Percentiles rank a stretch among this genome's conserved stretches.
phyloP scores from a whole-genome alignment of 2,329 filamentous ascomycete genomes.

The Botrytis pseudocinerea region DNA sequence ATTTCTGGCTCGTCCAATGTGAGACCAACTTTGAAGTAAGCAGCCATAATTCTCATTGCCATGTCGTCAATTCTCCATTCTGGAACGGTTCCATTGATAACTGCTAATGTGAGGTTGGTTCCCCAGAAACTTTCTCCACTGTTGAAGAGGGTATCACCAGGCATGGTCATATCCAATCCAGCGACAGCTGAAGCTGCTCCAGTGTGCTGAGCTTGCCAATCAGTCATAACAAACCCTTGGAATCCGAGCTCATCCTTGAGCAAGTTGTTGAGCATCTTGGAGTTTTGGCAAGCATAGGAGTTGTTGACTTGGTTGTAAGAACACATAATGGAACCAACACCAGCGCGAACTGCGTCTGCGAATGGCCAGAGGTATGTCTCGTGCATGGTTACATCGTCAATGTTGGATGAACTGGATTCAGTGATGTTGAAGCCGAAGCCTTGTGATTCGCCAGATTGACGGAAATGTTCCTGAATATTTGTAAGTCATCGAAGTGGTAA shows the following conservation, averaged over 20 bases:
- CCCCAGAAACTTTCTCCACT: slow-evolving; percentile 69
- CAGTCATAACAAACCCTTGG: slow-evolving; percentile 77
- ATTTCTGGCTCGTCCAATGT: slow-evolving; percentile 51
- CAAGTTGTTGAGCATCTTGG: slow-evolving; percentile 70
- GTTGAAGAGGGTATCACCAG: slow-evolving; percentile 77
- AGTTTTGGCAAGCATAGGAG: slow-evolving; percentile 78
- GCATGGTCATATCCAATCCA: slow-evolving; percentile 75
- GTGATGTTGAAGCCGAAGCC: slow-evolving; percentile 63
- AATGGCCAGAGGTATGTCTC: slow-evolving; percentile 64
- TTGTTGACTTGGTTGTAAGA: slow-evolving; percentile 83
- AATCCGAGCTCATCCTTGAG: slow-evolving; percentile 80
- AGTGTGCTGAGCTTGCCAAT: slow-evolving; percentile 62
- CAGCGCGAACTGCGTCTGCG: slow-evolving; percentile 62
- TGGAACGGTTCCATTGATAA: slow-evolving; percentile 86
- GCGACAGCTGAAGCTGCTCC: slow-evolving; percentile 18
- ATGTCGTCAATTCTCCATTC: slow-evolving; percentile 90
- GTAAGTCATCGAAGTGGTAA: slow-evolving; percentile 45
- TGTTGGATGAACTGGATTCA: slow-evolving; percentile 56
- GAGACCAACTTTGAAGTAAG: slow-evolving; percentile 66
- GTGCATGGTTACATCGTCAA: slow-evolving; percentile 61
- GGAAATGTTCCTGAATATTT: slow-evolving; percentile 54
- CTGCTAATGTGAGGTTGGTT: slow-evolving; percentile 79
- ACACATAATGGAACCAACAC: slow-evolving; percentile 82
- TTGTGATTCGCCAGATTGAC: slow-evolving; percentile 45
- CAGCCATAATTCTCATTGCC: slow-evolving; percentile 77